Conservation (phyloP, 2,329 filamentous ascomycete species). For the Alternaria viburni region DNA sequence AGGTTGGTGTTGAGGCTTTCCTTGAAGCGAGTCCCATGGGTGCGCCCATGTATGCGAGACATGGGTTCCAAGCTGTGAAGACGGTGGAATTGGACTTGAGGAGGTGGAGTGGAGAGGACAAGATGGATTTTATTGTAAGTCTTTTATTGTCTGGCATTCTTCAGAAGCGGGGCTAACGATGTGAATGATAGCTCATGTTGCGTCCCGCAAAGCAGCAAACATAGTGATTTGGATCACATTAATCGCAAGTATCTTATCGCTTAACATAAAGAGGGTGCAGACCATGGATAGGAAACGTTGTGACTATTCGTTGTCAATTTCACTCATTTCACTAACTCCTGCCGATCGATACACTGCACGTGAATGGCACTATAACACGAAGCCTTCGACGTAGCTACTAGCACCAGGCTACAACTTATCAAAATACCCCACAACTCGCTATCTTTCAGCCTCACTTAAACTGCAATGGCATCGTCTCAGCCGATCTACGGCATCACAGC, state of each 20-base stretch:
- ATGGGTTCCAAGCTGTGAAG: conserved; percentile 38
- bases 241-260: not conserved
- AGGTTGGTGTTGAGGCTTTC: conserved; percentile 38
- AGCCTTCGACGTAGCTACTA: not conserved
- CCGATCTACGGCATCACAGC: not conserved
- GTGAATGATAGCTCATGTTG: conserved; percentile 4
- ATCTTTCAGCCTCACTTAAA: rapidly evolving
- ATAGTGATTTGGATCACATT: not conserved
- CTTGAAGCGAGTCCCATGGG: conserved; percentile 45
- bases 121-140: conserved; percentile 41
- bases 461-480: not conserved
- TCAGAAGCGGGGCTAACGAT: not conserved
- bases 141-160: not conserved
- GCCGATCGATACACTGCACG: not conserved
- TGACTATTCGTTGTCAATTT: not conserved
- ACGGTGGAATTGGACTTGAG: conserved; percentile 39
- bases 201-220: conserved; percentile 1
- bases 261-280: not conserved
- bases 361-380: not conserved
- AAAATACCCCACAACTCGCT: not conserved
- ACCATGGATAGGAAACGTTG: not conserved
- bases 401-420: not conserved
- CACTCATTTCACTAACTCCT: not conserved
- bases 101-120: conserved; percentile 34
- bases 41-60: conserved; percentile 40